These are phyloP conservation scores for Taphrina pruni DNA, from an alignment of 1,139 yeast species.

Conservation along the genomic window DNA sequence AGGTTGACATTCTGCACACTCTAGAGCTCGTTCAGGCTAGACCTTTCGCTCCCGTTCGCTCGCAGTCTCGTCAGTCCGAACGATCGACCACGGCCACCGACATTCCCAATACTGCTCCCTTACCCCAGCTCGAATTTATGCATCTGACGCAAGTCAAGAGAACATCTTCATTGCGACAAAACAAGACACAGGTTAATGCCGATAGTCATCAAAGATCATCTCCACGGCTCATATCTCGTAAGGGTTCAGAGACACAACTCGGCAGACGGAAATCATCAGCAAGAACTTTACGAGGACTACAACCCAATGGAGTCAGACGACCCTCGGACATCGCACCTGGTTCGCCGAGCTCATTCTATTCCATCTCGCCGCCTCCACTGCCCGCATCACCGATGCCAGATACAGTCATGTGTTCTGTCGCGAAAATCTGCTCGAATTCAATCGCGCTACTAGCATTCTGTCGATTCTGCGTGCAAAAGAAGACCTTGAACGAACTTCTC, in stretches of 20 bases:
- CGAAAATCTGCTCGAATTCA: conserved; percentile 23
- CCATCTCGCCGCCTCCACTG: conserved; percentile 17
- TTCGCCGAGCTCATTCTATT: conserved; percentile 9
- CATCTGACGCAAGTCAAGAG: conserved; percentile 11
- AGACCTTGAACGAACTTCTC: conserved; percentile 25
- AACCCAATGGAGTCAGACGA: neutral
- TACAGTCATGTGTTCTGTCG: conserved; percentile 3
- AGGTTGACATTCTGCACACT: conserved; percentile 22
- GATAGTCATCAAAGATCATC: neutral
- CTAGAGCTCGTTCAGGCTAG: conserved; percentile 8
- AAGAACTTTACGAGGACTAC: conserved; percentile 1
- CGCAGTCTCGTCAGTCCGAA: neutral
- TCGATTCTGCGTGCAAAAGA: conserved; percentile 20
- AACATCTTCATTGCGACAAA: neutral
- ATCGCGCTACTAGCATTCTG: conserved; percentile 26
- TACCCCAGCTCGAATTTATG: conserved; percentile 32
- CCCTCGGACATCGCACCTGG: conserved; percentile 7
- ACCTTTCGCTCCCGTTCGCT: neutral
- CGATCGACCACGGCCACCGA: neutral
- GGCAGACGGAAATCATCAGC: neutral
- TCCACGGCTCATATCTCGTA: neutral
- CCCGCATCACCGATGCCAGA: conserved; percentile 22
- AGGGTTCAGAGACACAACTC: neutral
- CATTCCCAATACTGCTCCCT: conserved; percentile 11
- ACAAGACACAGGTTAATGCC: neutral